These are phyloP conservation scores for Vitis hybrid DNA, from an alignment of 177 flowering plant species.

Conservation along the genomic window DNA sequence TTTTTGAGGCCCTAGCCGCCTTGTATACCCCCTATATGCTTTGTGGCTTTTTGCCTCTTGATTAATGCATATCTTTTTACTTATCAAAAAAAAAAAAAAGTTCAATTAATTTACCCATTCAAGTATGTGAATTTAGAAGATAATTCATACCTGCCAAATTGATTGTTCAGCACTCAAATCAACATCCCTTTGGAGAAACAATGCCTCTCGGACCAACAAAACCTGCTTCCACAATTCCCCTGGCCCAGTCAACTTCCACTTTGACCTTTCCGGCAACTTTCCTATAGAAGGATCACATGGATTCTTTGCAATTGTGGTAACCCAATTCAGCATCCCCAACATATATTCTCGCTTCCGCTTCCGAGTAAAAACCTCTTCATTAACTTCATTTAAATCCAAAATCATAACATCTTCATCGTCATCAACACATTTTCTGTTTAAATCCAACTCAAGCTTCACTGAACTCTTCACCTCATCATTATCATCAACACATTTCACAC, in stretches of 20 bases:
- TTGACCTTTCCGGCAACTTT: conserved; percentile 32
- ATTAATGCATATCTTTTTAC: no score
- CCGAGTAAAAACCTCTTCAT: conserved; percentile 4
- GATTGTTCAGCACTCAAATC: conserved; percentile 23
- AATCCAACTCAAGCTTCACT: conserved; percentile 2
- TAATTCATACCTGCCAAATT: conserved; percentile 27
- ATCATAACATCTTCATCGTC: conserved; percentile 8
- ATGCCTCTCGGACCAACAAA: conserved; percentile 27
- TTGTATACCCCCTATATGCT: no score
- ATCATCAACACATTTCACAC: not conserved
- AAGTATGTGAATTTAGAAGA: not conserved
- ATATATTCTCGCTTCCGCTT: conserved; percentile 33
- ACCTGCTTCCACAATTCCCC: conserved; percentile 44
- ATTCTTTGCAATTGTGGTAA: conserved; percentile 29
- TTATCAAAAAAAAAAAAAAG: not conserved
- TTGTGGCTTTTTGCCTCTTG: no score
- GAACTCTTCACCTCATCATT: conserved; percentile 4
- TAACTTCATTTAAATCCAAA: conserved; percentile 7
- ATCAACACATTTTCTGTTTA: conserved; percentile 4
- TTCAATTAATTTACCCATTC: not conserved
- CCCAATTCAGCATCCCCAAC: conserved; percentile 29
- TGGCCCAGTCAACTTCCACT: conserved; percentile 31
- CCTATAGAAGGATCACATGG: conserved; percentile 35
- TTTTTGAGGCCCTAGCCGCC: no score
- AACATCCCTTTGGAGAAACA: conserved; percentile 16